These are phyloP conservation scores for Carex scoparia DNA, from an alignment of 176 grass and related monocot genomes.

Conservation along the genomic window DNA sequence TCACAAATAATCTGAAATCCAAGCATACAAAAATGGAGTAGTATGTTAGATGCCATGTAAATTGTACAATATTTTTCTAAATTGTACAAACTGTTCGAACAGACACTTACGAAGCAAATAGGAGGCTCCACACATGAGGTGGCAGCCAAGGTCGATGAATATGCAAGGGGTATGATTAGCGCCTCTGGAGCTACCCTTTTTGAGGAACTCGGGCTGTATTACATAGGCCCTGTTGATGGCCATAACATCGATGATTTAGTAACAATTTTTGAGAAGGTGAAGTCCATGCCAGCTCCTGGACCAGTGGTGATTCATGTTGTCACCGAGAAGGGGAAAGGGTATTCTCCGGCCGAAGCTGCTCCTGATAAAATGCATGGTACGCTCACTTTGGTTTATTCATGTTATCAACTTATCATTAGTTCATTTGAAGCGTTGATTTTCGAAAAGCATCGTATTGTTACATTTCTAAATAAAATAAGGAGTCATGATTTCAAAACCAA, in stretches of 20 bases:
- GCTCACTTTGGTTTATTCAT: neutral
- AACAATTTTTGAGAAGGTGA: constrained; percentile 76
- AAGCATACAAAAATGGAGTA: too few species aligned
- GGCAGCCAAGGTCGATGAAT: constrained; percentile 79
- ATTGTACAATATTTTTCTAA: too few species aligned
- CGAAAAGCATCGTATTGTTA: too few species aligned
- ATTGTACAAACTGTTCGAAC: neutral
- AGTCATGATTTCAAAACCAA: too few species aligned
- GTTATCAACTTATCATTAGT: neutral
- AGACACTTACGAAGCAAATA: constrained; percentile 78
- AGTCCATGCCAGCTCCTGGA: constrained; percentile 69
- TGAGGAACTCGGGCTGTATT: constrained; percentile 95
- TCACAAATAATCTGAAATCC: too few species aligned
- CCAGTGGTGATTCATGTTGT: constrained; percentile 84
- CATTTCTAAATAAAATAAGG: too few species aligned
- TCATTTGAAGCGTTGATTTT: neutral
- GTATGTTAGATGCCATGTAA: too few species aligned
- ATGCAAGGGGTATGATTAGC: constrained; percentile 71
- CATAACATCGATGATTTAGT: constrained; percentile 77
- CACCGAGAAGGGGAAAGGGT: constrained; percentile 89
- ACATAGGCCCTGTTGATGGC: constrained; percentile 92
- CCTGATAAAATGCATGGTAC: constrained; percentile 85
- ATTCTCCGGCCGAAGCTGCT: constrained; percentile 78
- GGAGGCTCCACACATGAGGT: constrained; percentile 61
- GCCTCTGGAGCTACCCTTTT: constrained; percentile 55